These are phyloP conservation scores for Monosporascus ibericus DNA, from an alignment of 2,329 filamentous ascomycete species.

Conservation along the genomic window DNA sequence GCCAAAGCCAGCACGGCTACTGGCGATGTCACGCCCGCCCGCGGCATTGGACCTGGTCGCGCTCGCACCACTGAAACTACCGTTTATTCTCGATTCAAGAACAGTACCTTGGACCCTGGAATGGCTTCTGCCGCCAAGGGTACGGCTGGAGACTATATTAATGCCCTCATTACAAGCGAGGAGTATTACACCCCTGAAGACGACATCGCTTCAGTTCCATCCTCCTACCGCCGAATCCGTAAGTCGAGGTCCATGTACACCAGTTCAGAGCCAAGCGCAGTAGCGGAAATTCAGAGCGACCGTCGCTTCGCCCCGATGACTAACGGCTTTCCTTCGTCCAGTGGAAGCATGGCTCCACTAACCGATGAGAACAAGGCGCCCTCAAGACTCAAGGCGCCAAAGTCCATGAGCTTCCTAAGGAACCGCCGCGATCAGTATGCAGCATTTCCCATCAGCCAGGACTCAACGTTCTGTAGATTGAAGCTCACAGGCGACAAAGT, in stretches of 20 bases:
- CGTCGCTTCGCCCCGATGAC: constrained; percentile 3
- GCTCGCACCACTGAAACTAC: not conserved
- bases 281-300: constrained; percentile 1
- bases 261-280: constrained; percentile 17
- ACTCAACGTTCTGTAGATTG: constrained; percentile 37
- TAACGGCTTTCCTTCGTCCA: constrained; percentile 7
- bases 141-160: constrained; percentile 29
- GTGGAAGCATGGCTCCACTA: not conserved
- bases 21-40: constrained; percentile 1
- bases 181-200: constrained; percentile 43
- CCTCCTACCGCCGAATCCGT: constrained; percentile 43
- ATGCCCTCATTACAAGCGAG: constrained; percentile 30
- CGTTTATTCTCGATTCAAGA: constrained; percentile 5
- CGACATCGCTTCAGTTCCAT: constrained; percentile 39
- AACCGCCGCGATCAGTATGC: constrained; percentile 21
- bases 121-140: constrained; percentile 24
- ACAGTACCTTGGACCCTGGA: constrained; percentile 16
- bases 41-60: not conserved
- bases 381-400: constrained; percentile 36
- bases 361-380: constrained; percentile 24
- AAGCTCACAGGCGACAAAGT: constrained; percentile 29
- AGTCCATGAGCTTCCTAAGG: constrained; percentile 50
- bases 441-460: constrained; percentile 12
- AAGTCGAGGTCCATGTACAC: constrained; percentile 51
- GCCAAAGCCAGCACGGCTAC: constrained; percentile 1